These are phyloP conservation scores for Tubosaeta sp. DNA, from an alignment of 768 basidiomycete genomes.

Conservation along the genomic window DNA sequence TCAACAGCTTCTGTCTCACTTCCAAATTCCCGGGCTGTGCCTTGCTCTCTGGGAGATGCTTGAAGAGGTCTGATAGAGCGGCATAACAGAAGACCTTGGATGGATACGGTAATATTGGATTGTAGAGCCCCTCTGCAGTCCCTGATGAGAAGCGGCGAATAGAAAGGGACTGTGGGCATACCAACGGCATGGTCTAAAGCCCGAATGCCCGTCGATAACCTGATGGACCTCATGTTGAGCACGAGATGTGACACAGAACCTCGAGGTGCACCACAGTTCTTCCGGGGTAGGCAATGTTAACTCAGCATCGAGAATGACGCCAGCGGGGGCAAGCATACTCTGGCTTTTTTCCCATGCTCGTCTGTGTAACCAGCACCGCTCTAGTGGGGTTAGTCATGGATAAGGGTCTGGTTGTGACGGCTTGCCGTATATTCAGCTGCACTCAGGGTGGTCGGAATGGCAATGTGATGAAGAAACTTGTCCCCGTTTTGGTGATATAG, in stretches of 20 bases:
- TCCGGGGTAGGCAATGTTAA: conserved; percentile 71
- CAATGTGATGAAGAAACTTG: conserved; percentile 58
- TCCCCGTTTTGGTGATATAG: conserved; percentile 54
- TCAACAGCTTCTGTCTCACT: conserved; percentile 62
- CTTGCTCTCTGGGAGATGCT: conserved; percentile 63
- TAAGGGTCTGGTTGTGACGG: background rate
- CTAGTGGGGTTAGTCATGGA: conserved; percentile 30
- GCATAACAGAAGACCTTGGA: conserved; percentile 61
- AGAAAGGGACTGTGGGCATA: conserved; percentile 26
- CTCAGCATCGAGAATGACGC: conserved; percentile 74
- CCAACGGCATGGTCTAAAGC: conserved; percentile 78
- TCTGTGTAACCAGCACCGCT: conserved; percentile 67
- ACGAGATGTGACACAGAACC: conserved; percentile 4
- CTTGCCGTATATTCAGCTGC: conserved; percentile 71
- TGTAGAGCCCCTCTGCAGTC: conserved; percentile 52
- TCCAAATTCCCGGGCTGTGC: conserved; percentile 51
- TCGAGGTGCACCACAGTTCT: conserved; percentile 54
- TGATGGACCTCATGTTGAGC: conserved; percentile 24
- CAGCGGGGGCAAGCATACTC: conserved; percentile 62
- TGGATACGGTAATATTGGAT: conserved; percentile 50
- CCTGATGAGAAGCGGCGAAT: background rate
- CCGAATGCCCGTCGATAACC: conserved; percentile 77
- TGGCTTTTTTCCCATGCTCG: conserved; percentile 61
- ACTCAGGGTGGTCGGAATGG: conserved; percentile 78
- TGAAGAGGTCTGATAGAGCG: conserved; percentile 69